Evolutionary conservation across 495 filamentous ascomycete species (phyloP).

Genomic region (Lasiosphaeria hispida): DNA sequence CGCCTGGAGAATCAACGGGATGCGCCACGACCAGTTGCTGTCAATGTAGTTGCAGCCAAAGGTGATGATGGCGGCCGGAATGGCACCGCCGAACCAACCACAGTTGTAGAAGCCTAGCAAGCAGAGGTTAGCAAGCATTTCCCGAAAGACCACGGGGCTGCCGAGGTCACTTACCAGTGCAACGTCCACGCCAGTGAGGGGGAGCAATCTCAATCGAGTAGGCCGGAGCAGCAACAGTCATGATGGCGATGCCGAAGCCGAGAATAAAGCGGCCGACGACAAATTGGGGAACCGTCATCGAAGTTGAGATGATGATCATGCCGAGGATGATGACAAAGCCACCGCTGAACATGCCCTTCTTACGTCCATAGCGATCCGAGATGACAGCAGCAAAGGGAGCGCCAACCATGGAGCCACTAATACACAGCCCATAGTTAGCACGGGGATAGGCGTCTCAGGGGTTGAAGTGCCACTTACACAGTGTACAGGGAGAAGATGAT

Average conservation of each 20-base stretch:
- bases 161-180: slow-evolving; percentile 30
- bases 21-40: slow-evolving; percentile 43
- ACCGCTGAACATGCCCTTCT: slow-evolving; percentile 47
- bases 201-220: slow-evolving; percentile 49
- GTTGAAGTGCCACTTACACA: slow-evolving; percentile 33
- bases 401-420: slow-evolving; percentile 47
- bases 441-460: background rate
- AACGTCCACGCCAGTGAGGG: slow-evolving; percentile 50
- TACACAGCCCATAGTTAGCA: background rate
- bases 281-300: slow-evolving; percentile 40
- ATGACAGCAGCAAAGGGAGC: slow-evolving; percentile 43
- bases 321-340: slow-evolving; percentile 51
- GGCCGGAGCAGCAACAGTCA: slow-evolving; percentile 48
- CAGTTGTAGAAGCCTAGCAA: slow-evolving; percentile 48
- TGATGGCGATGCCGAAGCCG: slow-evolving; percentile 49
- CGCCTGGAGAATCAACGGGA: slow-evolving; percentile 48
- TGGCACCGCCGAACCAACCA: slow-evolving; percentile 51
- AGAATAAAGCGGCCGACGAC: slow-evolving; percentile 52
- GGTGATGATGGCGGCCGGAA: slow-evolving; percentile 45
- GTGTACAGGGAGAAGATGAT: slow-evolving; percentile 49
- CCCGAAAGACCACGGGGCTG: background rate
- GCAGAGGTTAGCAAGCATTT: background rate
- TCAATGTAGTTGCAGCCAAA: slow-evolving; percentile 44
- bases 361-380: slow-evolving; percentile 45
- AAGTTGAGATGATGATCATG: slow-evolving; percentile 43